Conservation (phyloP, 306 rosid species). For the cucumber (Cucumis sativus) region Cucumber_9930_V3 NC_026659.2:20910001-20910500, state of each 20-base stretch:
- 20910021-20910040: not conserved
- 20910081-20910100: not conserved
- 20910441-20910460: conserved; percentile 98
- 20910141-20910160: conserved; percentile 89
- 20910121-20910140: conserved; percentile 36
- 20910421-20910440: conserved; percentile 76
- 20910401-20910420: conserved; percentile 67
- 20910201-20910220: conserved; percentile 87
- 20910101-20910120: not conserved
- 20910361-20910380: conserved; percentile 45
- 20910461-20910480: conserved; percentile 82
- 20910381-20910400: conserved; percentile 52
- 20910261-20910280: not conserved
- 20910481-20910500: conserved; percentile 88
- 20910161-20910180: conserved; percentile 78
- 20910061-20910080: not conserved
- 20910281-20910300: conserved; percentile 8
- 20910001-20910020: not conserved
- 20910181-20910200: conserved; percentile 92
- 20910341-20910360: conserved; percentile 66
- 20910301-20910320: conserved; percentile 11
- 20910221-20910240: conserved; percentile 58
- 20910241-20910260: conserved; percentile 21
- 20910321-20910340: conserved; percentile 40
- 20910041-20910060: not conserved